Evolutionary conservation across 108 stramenopile genomes (phyloP), one percentile per base, ranked within the genome.

Genomic region (Asterionellopsis glacialis): DNA sequence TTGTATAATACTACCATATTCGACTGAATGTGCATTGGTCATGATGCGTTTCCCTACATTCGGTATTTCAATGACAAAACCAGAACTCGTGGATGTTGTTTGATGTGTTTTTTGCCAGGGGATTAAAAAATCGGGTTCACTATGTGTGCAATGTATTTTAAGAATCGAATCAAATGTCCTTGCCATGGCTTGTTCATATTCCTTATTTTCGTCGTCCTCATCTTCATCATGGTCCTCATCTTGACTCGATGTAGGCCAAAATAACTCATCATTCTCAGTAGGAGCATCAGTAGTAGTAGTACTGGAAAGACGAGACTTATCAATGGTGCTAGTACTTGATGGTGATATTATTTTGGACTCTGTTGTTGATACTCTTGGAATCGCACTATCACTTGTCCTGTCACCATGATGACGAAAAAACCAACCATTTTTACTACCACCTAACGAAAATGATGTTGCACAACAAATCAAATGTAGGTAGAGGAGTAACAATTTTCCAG

Each of bases 21-120:
- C 72, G 0, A 87, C 71, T 23, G 68, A 67, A 55, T 88, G 86
- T 0, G 81, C 83, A 64, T 83, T 84, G 1, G 86, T 88, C 61
- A 88, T 69, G 22, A 88, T 76, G 6, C 65, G 63, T 13, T 62
- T 23, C 3, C 73, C 72, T 9, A 61, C 41, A 5, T 73, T 62
- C 5, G 61, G 64, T 9, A 64, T 63, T 49, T 74, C 47, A 25
- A 85, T 64, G 9, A 77, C 73, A 67, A 85, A 81, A 14, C 84
- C 80, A 47, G 65, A 70, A 5, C 64, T 59, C 25, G 75, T 74
- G n/a, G 75, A 73, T 1, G 72, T 68, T 11, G 57, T 60, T 60
- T 77, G 73, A 27, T 73, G 69, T 18, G 47, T 54, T 48, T 63
- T 69, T 41, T 76, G 75, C 84, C 84, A 85, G 0, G 84, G 84